Base-by-base conservation (phyloP, 176 grass and related monocot genomes). In the bread wheat (Triticum aestivum) region DNA sequence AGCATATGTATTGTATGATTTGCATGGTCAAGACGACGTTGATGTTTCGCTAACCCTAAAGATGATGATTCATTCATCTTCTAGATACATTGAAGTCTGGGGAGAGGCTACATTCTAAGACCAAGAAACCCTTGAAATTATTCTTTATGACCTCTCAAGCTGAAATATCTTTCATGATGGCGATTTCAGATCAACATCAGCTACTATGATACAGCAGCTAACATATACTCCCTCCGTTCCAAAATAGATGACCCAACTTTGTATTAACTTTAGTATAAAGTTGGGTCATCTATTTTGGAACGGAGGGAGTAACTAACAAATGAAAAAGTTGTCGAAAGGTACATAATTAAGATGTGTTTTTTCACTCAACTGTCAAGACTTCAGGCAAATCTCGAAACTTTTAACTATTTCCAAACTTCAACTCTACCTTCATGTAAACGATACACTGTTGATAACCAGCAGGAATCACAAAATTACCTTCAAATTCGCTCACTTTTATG, bases 361-460 rank as follows among this genome's bases (percentile, higher is more conserved):
- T n/a, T 21, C 2, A 1, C 1, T 24, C 52, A 1, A 6, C 0
- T 1, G 59, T 6, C 59, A 61, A 24, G 59, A 61, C 23, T 61
- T n/a, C 59, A 61, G 52, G 52, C 26, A 27, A 27, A 27, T 27
- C 26, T 27, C 26, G 26, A 27, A 27, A 27, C 26, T 27, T 27
- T 27, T 27, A 27, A 27, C 26, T 27, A 27, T 27, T 27, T 27
- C 26, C 26, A 27, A 27, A 27, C 26, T 27, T 27, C 26, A 27
- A 27, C 26, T 27, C 26, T 1, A 61, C 7, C 20, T 3, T 61
- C 0, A n/a, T 8, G 1, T 0, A 9, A n/a, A 1, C 8, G 17
- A 61, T n/a, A 61, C 4, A n/a, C 58, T 23, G 20, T n/a, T 61
- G 8, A 23, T 61, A 61, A 61, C 59, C 0, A 24, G 52, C 52